These are phyloP conservation scores for Rubroboletus satanas DNA, from an alignment of 768 basidiomycete genomes.

Conservation along the genomic window DNA sequence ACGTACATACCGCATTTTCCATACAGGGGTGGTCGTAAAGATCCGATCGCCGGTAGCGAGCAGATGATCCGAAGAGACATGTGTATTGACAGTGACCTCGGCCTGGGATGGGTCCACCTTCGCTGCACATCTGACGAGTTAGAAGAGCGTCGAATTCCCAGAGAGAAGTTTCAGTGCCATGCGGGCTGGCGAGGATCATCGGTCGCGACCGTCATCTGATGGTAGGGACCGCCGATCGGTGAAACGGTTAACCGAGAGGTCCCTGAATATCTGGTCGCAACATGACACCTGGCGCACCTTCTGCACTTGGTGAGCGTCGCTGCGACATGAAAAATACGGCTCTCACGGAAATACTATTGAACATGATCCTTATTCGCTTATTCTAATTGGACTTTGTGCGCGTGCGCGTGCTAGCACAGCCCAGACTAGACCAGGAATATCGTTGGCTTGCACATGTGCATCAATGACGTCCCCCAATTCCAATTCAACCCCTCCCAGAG, in stretches of 20 bases:
- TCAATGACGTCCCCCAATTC: conserved; percentile 60
- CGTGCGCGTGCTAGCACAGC: conserved; percentile 51
- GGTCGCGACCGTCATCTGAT: neutral
- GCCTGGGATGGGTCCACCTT: neutral
- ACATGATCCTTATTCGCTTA: neutral
- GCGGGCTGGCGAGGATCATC: neutral
- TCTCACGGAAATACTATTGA: no score
- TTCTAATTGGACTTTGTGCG: neutral
- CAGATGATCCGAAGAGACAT: neutral
- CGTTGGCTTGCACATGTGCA: conserved; percentile 57
- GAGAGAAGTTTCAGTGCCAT: neutral
- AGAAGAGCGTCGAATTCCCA: neutral
- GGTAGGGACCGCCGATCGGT: no score
- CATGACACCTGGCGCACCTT: no score
- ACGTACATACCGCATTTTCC: neutral
- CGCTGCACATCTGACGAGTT: neutral
- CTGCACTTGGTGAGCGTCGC: no score
- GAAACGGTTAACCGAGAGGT: no score
- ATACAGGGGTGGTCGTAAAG: no score
- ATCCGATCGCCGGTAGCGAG: neutral
- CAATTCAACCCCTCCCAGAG: conserved; percentile 47
- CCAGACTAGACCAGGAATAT: conserved; percentile 61
- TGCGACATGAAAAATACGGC: no score
- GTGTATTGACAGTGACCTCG: neutral
- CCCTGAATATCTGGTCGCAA: no score